These are phyloP conservation scores for Solanum corneliomulleri DNA, from an alignment of 257 asterid genomes.

Conservation along the genomic window DNA sequence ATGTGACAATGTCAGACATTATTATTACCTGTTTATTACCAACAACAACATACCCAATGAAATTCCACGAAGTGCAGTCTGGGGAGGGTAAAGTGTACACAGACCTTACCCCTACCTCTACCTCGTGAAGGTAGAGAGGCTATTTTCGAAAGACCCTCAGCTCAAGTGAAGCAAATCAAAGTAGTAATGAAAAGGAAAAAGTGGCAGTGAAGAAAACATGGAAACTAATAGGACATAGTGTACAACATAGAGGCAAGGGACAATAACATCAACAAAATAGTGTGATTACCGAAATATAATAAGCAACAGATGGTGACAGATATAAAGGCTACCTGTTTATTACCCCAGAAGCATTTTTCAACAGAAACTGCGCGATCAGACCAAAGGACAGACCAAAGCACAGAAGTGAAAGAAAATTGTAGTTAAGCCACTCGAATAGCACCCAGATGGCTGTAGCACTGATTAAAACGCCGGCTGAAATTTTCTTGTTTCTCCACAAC, in stretches of 20 bases:
- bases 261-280: background rate
- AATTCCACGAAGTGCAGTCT: background rate
- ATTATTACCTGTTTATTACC: background rate
- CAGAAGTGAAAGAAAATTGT: constrained; percentile 2
- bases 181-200: background rate
- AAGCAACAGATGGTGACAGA: background rate
- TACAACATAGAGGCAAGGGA: background rate
- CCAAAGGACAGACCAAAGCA: constrained; percentile 46
- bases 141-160: background rate
- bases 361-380: constrained; percentile 50
- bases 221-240: background rate
- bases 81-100: background rate
- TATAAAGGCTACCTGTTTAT: constrained; percentile 25
- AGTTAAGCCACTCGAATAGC: constrained; percentile 25
- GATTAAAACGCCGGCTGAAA: constrained; percentile 7
- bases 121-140: background rate
- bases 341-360: constrained; percentile 55
- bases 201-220: background rate
- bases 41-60: background rate
- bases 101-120: background rate
- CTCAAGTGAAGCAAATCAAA: background rate
- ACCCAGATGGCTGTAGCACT: constrained; percentile 11
- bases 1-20: background rate
- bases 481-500: constrained; percentile 19
- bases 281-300: background rate